Base-by-base conservation (phyloP, 2,329 filamentous ascomycete genomes). In the Fusarium sublunatum region DNA sequence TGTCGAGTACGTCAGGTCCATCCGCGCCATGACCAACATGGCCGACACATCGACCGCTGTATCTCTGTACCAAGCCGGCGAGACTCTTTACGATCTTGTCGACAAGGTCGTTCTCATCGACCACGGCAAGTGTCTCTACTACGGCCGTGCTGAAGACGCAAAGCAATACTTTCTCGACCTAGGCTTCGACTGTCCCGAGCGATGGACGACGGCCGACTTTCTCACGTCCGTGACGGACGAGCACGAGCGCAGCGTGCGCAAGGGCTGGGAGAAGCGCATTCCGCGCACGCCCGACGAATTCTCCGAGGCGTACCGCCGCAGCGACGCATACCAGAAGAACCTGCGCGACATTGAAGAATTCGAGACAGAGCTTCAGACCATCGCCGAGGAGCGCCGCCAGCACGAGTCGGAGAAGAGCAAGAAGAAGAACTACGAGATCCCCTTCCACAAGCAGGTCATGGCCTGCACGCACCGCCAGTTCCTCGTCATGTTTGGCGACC, bases 21-120 rank as follows among this genome's bases (percentile, higher is more conserved):
- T 88, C 3, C 82, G 86, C 4, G 84, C 86, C 36, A 82, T 91
- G 62, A 92, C 90, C 0, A 82, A 84, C 65, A 88, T 91, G 83
- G 90, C 89, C 13, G 86, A 91, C 58, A 80, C 90, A 13, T 88
- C 90, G 2, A 91, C 89, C 0, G 79, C 85, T 2, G 88, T 92
- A 2, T 88, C 89, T 84, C 79, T 92, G 0, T 92, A 92, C 73
- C 88, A 91, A 70, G 88, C 88, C 0, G 85, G 86, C 5, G 87
- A 91, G 53, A 84, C 81, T 3, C 85, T 90, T 26, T 89, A 87
- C 67, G 78, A 87, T 2, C 79, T 90, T 2, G 90, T 91, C 77
- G 90, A 92, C 74, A 92, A 92, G 74, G 89, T 92, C 0, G 75
- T 91, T 40, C 83, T 93, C n/a, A 89, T 93, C 43, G 88, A 91